Evolutionary conservation across 768 basidiomycete genomes (phyloP).

Genomic region (Pulveroboletus sp.): DNA sequence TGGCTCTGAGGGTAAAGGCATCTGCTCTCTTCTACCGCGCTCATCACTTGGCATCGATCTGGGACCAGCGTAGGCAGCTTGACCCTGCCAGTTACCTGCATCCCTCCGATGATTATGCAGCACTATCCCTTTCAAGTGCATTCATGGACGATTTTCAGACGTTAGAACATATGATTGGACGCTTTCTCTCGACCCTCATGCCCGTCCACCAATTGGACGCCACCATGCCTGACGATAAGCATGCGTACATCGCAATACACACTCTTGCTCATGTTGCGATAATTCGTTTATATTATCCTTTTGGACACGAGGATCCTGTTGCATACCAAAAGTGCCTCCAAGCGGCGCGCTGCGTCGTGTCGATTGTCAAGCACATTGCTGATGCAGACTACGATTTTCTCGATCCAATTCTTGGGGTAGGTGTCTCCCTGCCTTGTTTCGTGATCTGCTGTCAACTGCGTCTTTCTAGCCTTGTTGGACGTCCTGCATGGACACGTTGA

Average conservation of each 20-base stretch:
- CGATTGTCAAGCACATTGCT: conserved; percentile 56
- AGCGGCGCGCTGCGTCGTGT: conserved; percentile 56
- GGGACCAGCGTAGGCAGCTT: conserved; percentile 51
- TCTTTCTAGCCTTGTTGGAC: conserved; percentile 64
- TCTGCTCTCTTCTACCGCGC: conserved; percentile 72
- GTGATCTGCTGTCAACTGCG: conserved; percentile 5
- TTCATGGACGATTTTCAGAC: conserved; percentile 56
- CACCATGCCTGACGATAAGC: conserved; percentile 52
- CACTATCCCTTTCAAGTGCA: conserved; percentile 41
- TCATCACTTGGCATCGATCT: conserved; percentile 52
- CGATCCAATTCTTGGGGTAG: conserved; percentile 75
- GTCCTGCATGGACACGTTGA: conserved; percentile 58
- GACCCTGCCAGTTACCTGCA: conserved; percentile 10
- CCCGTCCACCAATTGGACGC: conserved; percentile 61
- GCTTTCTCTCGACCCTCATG: conserved; percentile 59
- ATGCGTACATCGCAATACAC: conserved; percentile 54
- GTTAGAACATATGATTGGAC: conserved; percentile 59
- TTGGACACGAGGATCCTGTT: conserved; percentile 53
- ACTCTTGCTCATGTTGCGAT: conserved; percentile 63
- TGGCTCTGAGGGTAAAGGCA: conserved; percentile 67
- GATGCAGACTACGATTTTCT: conserved; percentile 65
- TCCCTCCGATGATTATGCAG: conserved; percentile 28
- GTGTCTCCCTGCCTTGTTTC: conserved; percentile 21
- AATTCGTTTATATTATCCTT: conserved; percentile 59
- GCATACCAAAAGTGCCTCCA: conserved; percentile 64